Conservation (phyloP, 768 basidiomycete genomes). For the Lactarius akahatsu region DNA sequence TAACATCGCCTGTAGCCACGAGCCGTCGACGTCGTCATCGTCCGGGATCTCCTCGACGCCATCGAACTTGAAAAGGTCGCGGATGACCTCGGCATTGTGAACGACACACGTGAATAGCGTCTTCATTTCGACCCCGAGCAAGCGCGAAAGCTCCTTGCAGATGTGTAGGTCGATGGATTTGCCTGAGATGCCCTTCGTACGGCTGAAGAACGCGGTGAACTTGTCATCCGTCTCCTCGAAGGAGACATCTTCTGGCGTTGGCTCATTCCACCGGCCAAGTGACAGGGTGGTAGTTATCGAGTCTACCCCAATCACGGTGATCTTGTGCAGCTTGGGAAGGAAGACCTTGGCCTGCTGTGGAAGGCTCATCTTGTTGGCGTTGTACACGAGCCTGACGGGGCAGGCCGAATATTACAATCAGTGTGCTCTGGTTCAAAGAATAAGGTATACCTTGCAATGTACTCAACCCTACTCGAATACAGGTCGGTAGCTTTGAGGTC, state of each 20-base stretch:
- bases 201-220: slow-evolving; percentile 21
- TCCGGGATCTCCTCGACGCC: slow-evolving; percentile 18
- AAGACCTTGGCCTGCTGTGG: slow-evolving; percentile 6
- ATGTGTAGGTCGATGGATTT: slow-evolving; percentile 10
- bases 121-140: slow-evolving; percentile 17
- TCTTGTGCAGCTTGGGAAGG: slow-evolving; percentile 20
- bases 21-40: not conserved
- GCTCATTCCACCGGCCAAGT: slow-evolving; percentile 3
- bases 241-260: slow-evolving; percentile 8
- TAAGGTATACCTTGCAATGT: slow-evolving; percentile 19
- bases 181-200: not conserved
- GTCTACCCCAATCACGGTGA: slow-evolving; percentile 16
- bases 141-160: slow-evolving; percentile 10
- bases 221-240: slow-evolving; percentile 17
- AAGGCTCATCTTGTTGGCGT: slow-evolving; percentile 4
- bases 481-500: slow-evolving; percentile 16
- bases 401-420: not conserved
- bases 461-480: slow-evolving; percentile 22
- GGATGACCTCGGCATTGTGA: not conserved
- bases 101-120: slow-evolving; percentile 13
- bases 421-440: not conserved
- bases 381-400: slow-evolving; percentile 14
- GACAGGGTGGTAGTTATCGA: slow-evolving; percentile 20
- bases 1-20: slow-evolving; percentile 20
- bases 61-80: not conserved